Evolutionary conservation across 2,329 filamentous ascomycete genomes (phyloP).

Genomic region (Phoma sp.): DNA sequence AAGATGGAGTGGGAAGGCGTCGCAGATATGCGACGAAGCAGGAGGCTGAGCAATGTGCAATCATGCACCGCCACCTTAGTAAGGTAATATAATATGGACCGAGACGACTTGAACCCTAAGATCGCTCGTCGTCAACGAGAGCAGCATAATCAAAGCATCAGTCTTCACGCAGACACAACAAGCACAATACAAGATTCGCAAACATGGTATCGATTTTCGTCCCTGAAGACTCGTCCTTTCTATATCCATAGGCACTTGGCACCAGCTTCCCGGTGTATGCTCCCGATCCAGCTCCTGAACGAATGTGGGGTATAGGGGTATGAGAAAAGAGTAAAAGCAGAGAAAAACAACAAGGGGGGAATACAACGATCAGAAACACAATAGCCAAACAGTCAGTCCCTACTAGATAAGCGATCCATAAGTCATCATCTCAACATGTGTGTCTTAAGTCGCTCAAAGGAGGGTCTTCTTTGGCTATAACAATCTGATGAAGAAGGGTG

Average conservation of each 20-base stretch:
- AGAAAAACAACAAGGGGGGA: slow-evolving; percentile 9
- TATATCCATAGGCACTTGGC: slow-evolving; percentile 31
- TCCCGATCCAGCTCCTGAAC: slow-evolving; percentile 23
- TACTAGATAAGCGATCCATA: slow-evolving; percentile 11
- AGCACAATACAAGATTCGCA: background rate
- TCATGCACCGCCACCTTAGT: too few relatives aligned
- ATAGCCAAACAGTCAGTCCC: slow-evolving; percentile 13
- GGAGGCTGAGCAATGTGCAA: too few relatives aligned
- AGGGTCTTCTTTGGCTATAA: slow-evolving; percentile 29
- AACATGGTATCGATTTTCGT: slow-evolving; percentile 40
- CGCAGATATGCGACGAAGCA: too few relatives aligned
- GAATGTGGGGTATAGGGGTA: slow-evolving; percentile 23
- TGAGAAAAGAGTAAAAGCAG: slow-evolving; percentile 12
- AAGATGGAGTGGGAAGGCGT: too few relatives aligned
- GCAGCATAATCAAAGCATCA: too few relatives aligned
- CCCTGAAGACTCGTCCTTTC: slow-evolving; percentile 47
- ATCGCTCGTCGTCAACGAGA: too few relatives aligned
- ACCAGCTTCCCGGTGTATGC: slow-evolving; percentile 20
- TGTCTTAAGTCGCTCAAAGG: slow-evolving; percentile 27
- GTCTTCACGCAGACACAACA: too few relatives aligned
- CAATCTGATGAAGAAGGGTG: slow-evolving; percentile 41
- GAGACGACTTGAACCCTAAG: too few relatives aligned
- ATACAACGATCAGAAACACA: slow-evolving; percentile 17
- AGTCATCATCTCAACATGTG: slow-evolving; percentile 10
- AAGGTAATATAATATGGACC: too few relatives aligned